A percentile compares a stretch with the other conserved stretches of the same genome.
Conservation (phyloP, 306 rosid genomes). For the Lathyrus sativus region DNA sequence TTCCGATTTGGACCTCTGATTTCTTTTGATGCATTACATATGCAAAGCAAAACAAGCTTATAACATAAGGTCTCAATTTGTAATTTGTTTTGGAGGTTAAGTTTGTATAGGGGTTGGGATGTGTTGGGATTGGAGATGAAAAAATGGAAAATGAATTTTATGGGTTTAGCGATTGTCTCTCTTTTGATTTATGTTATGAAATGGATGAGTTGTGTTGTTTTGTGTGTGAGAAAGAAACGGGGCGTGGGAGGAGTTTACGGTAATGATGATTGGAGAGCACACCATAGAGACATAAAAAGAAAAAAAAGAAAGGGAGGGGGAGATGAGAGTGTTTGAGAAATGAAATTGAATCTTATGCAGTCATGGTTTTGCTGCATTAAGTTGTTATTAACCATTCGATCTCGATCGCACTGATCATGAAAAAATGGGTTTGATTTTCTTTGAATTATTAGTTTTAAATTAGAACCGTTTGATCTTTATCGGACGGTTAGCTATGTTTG, state of each 20-base stretch:
- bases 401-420: no score
- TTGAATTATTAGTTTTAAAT: no score
- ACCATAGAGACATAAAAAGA: neutral
- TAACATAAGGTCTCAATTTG: no score
- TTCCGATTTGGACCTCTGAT: conserved; percentile 99
- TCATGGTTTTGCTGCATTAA: no score
- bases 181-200: neutral
- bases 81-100: neutral
- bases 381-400: no score
- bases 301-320: neutral
- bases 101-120: neutral
- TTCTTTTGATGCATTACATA: conserved; percentile 97
- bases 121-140: no score
- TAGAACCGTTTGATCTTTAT: no score
- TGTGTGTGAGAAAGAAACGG: conserved; percentile 19
- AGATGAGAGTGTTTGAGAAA: no score
- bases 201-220: neutral
- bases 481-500: no score
- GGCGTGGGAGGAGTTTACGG: conserved; percentile 24
- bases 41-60: no score
- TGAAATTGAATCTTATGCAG: no score
- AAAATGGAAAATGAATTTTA: neutral
- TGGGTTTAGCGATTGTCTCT: conserved; percentile 21
- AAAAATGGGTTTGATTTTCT: no score
- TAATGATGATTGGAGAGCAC: conserved; percentile 8